A percentile compares a stretch with the other conserved stretches of the same genome.
Evolutionary conservation across 2,329 filamentous ascomycete genomes (phyloP).

Genomic region (Pseudovirgaria hyperparasitica): DNA sequence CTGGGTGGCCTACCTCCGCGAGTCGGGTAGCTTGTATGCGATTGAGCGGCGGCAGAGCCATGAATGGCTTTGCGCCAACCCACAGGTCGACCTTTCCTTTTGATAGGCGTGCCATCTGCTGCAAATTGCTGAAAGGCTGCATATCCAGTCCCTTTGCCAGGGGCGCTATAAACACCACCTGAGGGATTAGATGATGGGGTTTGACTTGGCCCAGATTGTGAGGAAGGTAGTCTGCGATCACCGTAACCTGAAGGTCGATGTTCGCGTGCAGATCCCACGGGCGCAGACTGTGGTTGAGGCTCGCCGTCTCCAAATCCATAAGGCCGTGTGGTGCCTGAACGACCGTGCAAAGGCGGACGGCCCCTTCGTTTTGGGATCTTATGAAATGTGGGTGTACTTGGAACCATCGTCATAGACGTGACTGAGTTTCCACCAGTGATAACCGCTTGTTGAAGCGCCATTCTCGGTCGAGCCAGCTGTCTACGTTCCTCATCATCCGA

Average conservation of each 20-base stretch:
- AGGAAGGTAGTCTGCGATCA: not conserved
- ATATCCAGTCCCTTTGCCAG: conserved; percentile 23
- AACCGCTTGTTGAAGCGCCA: conserved; percentile 7
- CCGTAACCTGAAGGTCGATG: conserved; percentile 1
- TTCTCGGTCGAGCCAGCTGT: conserved; percentile 5
- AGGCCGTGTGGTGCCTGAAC: conserved; percentile 7
- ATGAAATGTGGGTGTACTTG: conserved; percentile 19
- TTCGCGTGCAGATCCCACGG: no score
- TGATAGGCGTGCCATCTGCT: conserved; percentile 23
- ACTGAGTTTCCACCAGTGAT: conserved; percentile 12
- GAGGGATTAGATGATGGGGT: conserved; percentile 12
- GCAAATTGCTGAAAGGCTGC: conserved; percentile 24
- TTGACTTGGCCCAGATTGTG: conserved; percentile 2
- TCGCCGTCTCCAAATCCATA: conserved; percentile 2
- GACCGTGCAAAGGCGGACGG: conserved; percentile 21
- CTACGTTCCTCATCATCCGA: conserved; percentile 17
- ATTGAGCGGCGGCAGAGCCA: conserved; percentile 19
- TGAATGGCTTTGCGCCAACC: conserved; percentile 38
- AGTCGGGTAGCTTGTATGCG: conserved; percentile 14
- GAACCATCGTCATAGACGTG: conserved; percentile 13
- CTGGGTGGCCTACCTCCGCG: conserved; percentile 13
- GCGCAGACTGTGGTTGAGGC: no score
- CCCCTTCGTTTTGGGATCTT: conserved; percentile 17
- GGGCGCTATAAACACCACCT: conserved; percentile 13
- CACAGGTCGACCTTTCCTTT: conserved; percentile 35